Percentiles rank a stretch among this genome's conserved stretches.
Conservation (phyloP, 768 basidiomycete genomes). For the Artomyces pyxidatus region DNA sequence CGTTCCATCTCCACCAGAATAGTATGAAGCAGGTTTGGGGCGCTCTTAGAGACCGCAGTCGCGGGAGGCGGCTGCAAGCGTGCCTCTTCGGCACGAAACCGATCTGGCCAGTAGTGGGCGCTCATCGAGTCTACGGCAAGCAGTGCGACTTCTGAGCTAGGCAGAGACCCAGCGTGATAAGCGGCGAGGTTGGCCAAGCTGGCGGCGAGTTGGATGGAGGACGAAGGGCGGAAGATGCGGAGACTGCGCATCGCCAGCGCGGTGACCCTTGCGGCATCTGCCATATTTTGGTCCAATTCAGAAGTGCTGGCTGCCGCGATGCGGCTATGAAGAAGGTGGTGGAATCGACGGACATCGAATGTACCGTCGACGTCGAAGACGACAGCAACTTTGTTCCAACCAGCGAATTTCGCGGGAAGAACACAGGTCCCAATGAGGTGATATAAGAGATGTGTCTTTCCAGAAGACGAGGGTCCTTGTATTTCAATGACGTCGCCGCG, state of each 20-base stretch:
- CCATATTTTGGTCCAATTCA: neutral
- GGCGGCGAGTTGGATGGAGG: conserved; percentile 60
- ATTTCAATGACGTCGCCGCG: conserved; percentile 67
- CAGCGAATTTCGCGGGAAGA: conserved; percentile 39
- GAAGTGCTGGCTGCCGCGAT: conserved; percentile 26
- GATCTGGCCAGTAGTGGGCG: conserved; percentile 73
- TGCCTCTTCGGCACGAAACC: conserved; percentile 49
- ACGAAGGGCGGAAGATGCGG: conserved; percentile 63
- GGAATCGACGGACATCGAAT: conserved; percentile 52
- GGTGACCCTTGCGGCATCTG: conserved; percentile 21
- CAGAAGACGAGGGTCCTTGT: conserved; percentile 65
- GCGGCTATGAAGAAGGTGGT: conserved; percentile 41
- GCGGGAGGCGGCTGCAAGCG: conserved; percentile 21
- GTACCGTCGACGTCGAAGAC: conserved; percentile 64
- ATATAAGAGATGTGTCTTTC: conserved; percentile 75
- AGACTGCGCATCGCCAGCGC: conserved; percentile 41
- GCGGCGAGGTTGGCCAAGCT: conserved; percentile 51
- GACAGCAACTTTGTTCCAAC: conserved; percentile 58
- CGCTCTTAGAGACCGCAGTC: conserved; percentile 10
- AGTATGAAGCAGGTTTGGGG: conserved; percentile 34
- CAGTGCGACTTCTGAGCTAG: conserved; percentile 50
- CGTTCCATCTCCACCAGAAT: conserved; percentile 38
- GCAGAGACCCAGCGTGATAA: conserved; percentile 42
- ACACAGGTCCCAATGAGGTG: conserved; percentile 53
- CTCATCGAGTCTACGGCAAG: conserved; percentile 72